These are phyloP conservation scores for Arxiozyma slooffiae DNA, from an alignment of 1,139 yeast species.

Conservation along the genomic window DNA sequence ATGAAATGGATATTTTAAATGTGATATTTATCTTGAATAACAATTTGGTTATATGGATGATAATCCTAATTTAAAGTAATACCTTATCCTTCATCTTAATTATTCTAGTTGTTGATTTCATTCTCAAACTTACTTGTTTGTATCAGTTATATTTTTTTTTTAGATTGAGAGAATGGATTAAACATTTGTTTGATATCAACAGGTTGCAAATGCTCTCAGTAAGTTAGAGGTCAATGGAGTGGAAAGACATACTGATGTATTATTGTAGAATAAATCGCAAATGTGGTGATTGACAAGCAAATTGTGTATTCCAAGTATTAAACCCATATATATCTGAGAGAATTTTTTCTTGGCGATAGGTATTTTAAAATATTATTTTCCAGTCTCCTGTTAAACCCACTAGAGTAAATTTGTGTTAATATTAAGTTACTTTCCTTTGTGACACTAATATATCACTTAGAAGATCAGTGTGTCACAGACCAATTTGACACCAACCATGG, in stretches of 20 bases:
- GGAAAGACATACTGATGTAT: constrained; percentile 37
- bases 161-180: constrained; percentile 13
- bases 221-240: constrained; percentile 33
- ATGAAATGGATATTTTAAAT: constrained; percentile 22
- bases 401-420: constrained; percentile 46
- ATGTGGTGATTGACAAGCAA: not conserved
- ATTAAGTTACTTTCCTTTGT: constrained; percentile 14
- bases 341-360: not conserved
- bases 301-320: not conserved
- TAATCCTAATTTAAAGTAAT: constrained; percentile 19
- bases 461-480: no score
- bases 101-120: not conserved
- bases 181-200: constrained; percentile 33
- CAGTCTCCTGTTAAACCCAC: constrained; percentile 43
- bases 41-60: constrained; percentile 32
- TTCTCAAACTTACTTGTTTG: constrained; percentile 31
- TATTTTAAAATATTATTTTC: constrained; percentile 31
- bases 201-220: constrained; percentile 34
- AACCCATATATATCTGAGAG: not conserved
- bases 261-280: constrained; percentile 15
- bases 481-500: no score
- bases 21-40: constrained; percentile 30
- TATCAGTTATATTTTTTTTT: constrained; percentile 24
- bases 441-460: constrained; percentile 34
- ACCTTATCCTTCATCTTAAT: constrained; percentile 34